phyloP scores from a whole-genome alignment of 208 protist species.

The Acanthamoeba lugdunensis region DNA sequence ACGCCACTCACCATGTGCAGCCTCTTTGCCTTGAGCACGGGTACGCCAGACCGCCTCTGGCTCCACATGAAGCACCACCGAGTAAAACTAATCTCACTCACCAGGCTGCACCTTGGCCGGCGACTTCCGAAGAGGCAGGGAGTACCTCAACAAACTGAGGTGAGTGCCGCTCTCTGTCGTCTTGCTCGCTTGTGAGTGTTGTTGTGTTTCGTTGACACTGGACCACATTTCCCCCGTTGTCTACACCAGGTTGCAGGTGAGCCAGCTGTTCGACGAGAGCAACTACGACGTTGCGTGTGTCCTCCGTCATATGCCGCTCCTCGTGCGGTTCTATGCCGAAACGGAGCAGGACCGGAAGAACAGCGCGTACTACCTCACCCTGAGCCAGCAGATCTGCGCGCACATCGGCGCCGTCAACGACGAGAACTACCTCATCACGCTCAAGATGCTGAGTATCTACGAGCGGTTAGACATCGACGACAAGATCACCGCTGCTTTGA shows the following conservation, averaged over 20 bases:
- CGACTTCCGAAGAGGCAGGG: neutral
- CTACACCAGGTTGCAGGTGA: neutral
- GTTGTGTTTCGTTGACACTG: too few species aligned
- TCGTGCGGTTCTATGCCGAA: neutral
- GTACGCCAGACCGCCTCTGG: neutral
- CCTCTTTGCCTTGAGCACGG: neutral
- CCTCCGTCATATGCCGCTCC: neutral
- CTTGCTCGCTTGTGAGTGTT: too few species aligned
- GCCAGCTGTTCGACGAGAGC: conserved; percentile 22
- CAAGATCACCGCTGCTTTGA: neutral
- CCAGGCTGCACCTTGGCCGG: conserved; percentile 10
- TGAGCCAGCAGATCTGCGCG: neutral
- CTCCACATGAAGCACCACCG: neutral
- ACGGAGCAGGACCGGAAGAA: neutral
- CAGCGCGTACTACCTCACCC: conserved; percentile 3
- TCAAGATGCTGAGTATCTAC: neutral
- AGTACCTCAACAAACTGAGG: conserved; percentile 16
- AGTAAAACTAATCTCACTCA: too few species aligned
- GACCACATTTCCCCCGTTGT: neutral
- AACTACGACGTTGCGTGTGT: conserved; percentile 39
- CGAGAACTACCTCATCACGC: conserved; percentile 16
- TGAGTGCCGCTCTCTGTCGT: neutral
- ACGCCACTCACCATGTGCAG: neutral
- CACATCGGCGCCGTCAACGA: conserved; percentile 5
- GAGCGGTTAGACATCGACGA: neutral